phyloP scores from a whole-genome alignment of 73 alveolate genomes.

The Vitrella brassicaformis region DNA sequence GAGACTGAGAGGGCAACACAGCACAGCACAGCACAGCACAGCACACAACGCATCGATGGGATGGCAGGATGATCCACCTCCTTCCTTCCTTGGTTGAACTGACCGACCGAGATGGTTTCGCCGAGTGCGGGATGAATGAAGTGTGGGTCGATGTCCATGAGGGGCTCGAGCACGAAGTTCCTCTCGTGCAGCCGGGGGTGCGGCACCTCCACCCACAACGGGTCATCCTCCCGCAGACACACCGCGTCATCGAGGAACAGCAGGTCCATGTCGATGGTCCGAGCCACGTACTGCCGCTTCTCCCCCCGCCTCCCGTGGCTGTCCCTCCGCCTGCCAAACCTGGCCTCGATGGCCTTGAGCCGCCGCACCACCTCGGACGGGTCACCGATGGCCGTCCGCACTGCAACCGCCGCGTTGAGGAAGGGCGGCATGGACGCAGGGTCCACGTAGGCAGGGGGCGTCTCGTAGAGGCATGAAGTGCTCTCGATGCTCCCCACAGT shows the following conservation, averaged over 20 bases:
- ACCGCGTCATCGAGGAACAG: background rate
- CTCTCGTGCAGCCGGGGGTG: background rate
- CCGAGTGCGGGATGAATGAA: background rate
- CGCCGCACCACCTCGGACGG: background rate
- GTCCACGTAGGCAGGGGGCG: background rate
- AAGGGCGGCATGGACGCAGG: background rate
- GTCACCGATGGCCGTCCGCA: background rate
- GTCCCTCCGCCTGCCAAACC: background rate
- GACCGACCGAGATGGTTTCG: background rate
- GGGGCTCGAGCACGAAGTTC: background rate
- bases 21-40: background rate
- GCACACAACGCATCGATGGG: no score
- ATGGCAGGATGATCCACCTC: background rate
- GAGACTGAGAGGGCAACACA: background rate
- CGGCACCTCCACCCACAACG: no score
- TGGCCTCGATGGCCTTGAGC: background rate
- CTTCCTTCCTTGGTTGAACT: background rate
- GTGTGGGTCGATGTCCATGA: background rate
- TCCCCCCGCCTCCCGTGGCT: background rate
- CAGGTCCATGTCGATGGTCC: background rate
- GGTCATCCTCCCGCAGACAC: background rate
- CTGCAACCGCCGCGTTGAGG: background rate
- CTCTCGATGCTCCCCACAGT: background rate
- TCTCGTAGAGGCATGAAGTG: background rate
- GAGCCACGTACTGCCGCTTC: background rate